Base-by-base conservation (phyloP, 805 yeast genomes). In the Schizosaccharomyces octosporus region DNA sequence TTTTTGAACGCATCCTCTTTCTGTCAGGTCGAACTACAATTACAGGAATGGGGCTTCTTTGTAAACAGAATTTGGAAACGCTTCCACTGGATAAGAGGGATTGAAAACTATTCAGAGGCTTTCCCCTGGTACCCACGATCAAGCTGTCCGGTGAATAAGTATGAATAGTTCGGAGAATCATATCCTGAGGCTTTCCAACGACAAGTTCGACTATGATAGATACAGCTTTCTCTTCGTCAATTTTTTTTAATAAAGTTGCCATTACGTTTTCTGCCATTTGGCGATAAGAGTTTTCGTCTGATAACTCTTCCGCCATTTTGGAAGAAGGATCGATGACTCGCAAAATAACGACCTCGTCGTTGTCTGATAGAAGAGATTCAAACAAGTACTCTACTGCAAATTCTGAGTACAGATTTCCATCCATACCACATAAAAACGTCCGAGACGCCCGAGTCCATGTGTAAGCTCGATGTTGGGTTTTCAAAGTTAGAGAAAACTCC, bases 11-110 rank as follows among this genome's bases (percentile, higher is more conserved):
- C 55, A 66, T 67, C 6, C 72, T 69, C 59, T 70, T 72, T 41
- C 70, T 71, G 36, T 66, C 64, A 11, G 78, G 78, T 42, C 74
- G 72, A 39, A 77, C 76, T 3, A 77, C 76, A 48, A 75, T 68
- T 1, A 76, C 78, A 0, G 80, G 80, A 5, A 78, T 71, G 1
- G 72, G 72, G 6, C 78, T 74, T 61, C 72, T 74, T 63, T 75
- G 76, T n/a, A 78, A 66, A 65, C 76, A 77, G 63, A 75, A 74
- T 63, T 77, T 77, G 3, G 79, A 75, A 67, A 78, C 69, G 1
- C 78, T 73, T 45, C 77, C 76, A 29, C 36, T 21, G 0, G 79
- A 76, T 59, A 76, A 64, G 3, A 75, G 69, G 9, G 73, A 74
- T 55, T 69, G 74, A 61, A 77, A 70, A 5, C 57, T 29, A 0